phyloP scores from a whole-genome alignment of 495 filamentous ascomycete genomes.

The Jackrogersella minutella region DNA sequence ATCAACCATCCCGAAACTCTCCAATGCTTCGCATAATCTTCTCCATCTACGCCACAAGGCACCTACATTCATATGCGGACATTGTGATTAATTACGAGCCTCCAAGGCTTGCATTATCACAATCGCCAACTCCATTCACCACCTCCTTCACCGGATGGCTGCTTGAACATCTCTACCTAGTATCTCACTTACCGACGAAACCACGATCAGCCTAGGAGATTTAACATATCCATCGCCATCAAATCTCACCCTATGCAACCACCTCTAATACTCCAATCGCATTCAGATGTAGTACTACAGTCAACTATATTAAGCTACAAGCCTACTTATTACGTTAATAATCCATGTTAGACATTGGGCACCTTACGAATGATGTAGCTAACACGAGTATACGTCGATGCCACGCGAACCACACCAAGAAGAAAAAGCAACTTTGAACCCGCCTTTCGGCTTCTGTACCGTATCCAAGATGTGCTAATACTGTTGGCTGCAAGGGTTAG shows the following conservation, averaged over 20 bases:
- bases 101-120: conserved; percentile 26
- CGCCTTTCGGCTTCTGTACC: conserved; percentile 22
- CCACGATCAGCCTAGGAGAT: neutral
- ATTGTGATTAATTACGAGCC: conserved; percentile 20
- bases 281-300: neutral
- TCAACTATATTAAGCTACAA: neutral
- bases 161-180: neutral
- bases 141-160: neutral
- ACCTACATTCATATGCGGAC: neutral
- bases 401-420: conserved; percentile 38
- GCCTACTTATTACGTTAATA: conserved; percentile 1
- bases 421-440: neutral
- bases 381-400: no score
- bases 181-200: neutral
- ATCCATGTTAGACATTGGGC: conserved; percentile 9
- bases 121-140: neutral
- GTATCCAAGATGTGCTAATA: conserved; percentile 30
- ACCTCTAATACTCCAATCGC: neutral
- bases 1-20: conserved; percentile 4
- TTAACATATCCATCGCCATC: conserved; percentile 10
- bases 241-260: conserved; percentile 5
- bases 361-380: conserved; percentile 26
- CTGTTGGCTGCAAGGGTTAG: conserved; percentile 17
- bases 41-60: conserved; percentile 8
- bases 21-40: conserved; percentile 1